phyloP scores from a whole-genome alignment of 1,139 yeast species.

The Dujonia santamariae region DNA sequence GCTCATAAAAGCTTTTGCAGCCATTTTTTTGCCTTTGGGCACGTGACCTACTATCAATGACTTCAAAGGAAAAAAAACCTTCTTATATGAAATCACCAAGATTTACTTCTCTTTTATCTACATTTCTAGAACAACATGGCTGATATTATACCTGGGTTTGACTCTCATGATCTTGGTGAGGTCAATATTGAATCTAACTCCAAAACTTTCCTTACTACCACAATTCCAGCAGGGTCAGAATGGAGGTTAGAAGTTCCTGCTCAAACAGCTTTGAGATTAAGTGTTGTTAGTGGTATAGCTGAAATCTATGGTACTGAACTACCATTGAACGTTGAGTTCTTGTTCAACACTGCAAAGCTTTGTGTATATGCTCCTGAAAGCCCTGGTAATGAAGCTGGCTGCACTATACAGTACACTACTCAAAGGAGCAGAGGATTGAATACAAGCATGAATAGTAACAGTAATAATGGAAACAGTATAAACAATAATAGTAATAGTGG shows the following conservation, averaged over 20 bases:
- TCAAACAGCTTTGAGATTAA: constrained; percentile 54
- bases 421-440: constrained; percentile 18
- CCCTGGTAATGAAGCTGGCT: constrained; percentile 33
- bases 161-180: constrained; percentile 19
- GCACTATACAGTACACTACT: constrained; percentile 47
- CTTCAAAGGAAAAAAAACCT: too few species aligned
- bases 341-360: constrained; percentile 55
- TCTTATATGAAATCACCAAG: too few species aligned
- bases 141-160: constrained; percentile 13
- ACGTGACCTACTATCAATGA: too few species aligned
- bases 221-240: constrained; percentile 57
- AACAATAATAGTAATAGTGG: too few species aligned
- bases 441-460: not conserved
- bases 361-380: constrained; percentile 58
- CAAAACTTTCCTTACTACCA: too few species aligned
- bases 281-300: constrained; percentile 65
- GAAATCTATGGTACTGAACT: constrained; percentile 94
- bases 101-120: too few species aligned
- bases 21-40: too few species aligned
- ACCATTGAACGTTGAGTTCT: constrained; percentile 65
- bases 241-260: constrained; percentile 82
- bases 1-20: too few species aligned
- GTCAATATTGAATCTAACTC: constrained; percentile 10
- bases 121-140: not conserved
- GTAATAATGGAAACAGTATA: constrained; percentile 15